Percentiles rank a stretch among this genome's conserved stretches.
Conservation (phyloP, 768 basidiomycete genomes). For the Mycena alexandri region DNA sequence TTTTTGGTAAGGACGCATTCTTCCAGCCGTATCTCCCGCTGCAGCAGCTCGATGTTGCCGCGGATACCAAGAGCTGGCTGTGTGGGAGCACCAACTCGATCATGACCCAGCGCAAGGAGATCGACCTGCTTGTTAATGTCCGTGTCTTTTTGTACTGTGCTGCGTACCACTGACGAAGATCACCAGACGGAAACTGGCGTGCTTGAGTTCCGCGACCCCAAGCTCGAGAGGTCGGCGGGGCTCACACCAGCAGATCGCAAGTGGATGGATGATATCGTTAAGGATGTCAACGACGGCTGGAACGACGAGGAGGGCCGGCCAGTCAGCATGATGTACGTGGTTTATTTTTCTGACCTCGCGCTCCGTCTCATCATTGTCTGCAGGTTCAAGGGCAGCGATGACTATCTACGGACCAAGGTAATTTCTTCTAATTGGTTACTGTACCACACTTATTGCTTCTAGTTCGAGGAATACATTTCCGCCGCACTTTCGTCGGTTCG, state of each 20-base stretch:
- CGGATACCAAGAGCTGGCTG: slow-evolving; percentile 85
- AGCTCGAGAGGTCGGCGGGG: slow-evolving; percentile 79
- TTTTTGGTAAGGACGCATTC: slow-evolving; percentile 96
- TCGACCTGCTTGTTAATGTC: slow-evolving; percentile 93
- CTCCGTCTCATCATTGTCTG: slow-evolving; percentile 7
- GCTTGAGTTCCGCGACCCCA: slow-evolving; percentile 89
- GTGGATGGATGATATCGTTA: slow-evolving; percentile 97
- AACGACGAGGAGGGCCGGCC: slow-evolving; percentile 69
- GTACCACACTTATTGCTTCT: slow-evolving; percentile 5
- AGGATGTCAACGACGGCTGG: slow-evolving; percentile 88
- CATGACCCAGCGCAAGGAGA: slow-evolving; percentile 91
- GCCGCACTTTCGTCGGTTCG: slow-evolving; percentile 90
- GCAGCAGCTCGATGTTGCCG: slow-evolving; percentile 92
- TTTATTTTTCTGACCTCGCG: not conserved
- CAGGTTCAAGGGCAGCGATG: slow-evolving; percentile 96
- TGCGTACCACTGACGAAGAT: slow-evolving; percentile 9
- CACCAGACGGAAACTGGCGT: slow-evolving; percentile 86
- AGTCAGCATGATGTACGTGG: slow-evolving; percentile 73
- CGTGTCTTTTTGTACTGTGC: not conserved
- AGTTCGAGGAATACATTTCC: slow-evolving; percentile 96
- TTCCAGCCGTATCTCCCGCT: slow-evolving; percentile 98
- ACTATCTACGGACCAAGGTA: slow-evolving; percentile 91
- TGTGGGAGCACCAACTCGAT: slow-evolving; percentile 97
- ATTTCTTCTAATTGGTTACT: slow-evolving; percentile 18
- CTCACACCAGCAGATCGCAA: slow-evolving; percentile 94